Evolutionary conservation across 306 rosid species (phyloP), one percentile per base, ranked within the genome.

Genomic region (Crotalaria pallida): DNA sequence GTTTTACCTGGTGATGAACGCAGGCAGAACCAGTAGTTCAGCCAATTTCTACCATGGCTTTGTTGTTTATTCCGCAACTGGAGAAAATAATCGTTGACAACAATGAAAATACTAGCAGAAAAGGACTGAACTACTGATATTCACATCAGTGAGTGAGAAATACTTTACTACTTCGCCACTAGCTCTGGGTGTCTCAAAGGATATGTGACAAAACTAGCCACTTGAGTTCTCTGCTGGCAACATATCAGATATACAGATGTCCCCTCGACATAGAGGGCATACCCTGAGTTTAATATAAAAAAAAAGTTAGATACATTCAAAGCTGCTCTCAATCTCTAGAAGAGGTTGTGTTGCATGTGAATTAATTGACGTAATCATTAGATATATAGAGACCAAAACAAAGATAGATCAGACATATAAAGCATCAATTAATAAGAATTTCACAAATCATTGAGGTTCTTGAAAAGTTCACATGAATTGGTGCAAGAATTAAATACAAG

Each of bases 181-280:
- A 59, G 72, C 50, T 58, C 66, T 23, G 29, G 26, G 10, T 55
- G 16, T 58, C 63, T 57, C 65, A 27, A 62, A 47, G 29, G 24
- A 34, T 59, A 78, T 36, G 23, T 57, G 56, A 72, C 31, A 76
- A 50, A 51, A 52, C 24, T 62, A 65, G 58, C 67, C 77, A 71
- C 56, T 74, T 82, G 74, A 84, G 81, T 79, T 82, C 70, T 77
- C 91, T 5, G 36, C 40, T 48, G 88, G 82, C 18, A 74, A 47
- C 1, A 84, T 63, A 77, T 83, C 89, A 6, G 92, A 84, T 79
- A 80, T 47, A 76, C 99, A 95, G 53, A 95, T 73, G 80, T 95
- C 99, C 26, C 96, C 86, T 21, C 99, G 84, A 74, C 99, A 95
- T 12, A 95, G 88, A 10, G 99, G 99, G 68, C 99, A 95, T 57